Conservation (phyloP, 805 yeast species). For the Yarrowia keelungensis region DNA sequence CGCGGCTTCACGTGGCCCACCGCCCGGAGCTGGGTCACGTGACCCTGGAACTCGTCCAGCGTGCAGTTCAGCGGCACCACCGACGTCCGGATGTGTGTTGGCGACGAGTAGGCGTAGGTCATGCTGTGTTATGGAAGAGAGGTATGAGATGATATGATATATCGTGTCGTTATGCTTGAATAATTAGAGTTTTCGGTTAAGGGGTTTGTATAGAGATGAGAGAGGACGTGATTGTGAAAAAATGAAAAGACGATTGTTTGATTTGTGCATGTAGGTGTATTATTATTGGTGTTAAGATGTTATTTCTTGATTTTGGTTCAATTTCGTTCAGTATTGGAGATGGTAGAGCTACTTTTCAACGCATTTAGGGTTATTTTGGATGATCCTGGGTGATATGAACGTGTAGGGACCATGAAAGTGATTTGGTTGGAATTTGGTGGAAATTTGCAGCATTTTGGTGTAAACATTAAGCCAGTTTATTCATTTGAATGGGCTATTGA, state of each 20-base stretch:
- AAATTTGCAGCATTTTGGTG: no score
- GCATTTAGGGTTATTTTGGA: not conserved
- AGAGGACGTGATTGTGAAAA: not conserved
- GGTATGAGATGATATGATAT: not conserved
- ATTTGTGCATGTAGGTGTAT: no score
- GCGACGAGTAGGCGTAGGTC: slow-evolving; percentile 26
- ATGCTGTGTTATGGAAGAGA: not conserved
- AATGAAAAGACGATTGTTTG: no score
- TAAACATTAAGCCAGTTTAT: no score
- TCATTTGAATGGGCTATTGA: no score
- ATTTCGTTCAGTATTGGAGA: not conserved
- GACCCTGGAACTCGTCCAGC: slow-evolving; percentile 13
- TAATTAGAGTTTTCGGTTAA: not conserved
- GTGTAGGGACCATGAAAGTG: no score
- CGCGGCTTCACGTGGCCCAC: slow-evolving; percentile 30
- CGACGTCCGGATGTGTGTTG: slow-evolving; percentile 14
- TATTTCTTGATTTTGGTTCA: not conserved
- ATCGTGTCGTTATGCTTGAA: not conserved
- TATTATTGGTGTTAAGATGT: no score
- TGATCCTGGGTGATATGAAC: not conserved
- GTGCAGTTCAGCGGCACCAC: slow-evolving; percentile 19
- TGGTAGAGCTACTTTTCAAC: no score
- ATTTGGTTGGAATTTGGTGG: no score
- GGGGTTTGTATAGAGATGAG: not conserved
- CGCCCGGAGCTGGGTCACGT: slow-evolving; percentile 8